Evolutionary conservation across 164 flowering plant species (phyloP), one percentile per base, ranked within the genome.

Genomic region (Tinospora cordifolia): DNA sequence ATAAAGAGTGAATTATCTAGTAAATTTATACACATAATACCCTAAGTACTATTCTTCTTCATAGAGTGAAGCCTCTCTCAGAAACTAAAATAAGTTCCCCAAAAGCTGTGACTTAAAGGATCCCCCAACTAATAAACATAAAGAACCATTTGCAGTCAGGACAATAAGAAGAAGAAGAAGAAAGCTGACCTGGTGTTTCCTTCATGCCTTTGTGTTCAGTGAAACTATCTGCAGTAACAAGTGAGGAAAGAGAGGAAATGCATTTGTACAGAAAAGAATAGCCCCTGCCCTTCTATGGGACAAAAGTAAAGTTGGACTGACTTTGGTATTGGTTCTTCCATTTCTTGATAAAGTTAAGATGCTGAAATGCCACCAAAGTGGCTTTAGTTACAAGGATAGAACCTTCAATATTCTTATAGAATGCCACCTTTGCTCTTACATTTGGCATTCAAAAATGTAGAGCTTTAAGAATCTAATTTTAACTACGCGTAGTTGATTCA

Each of bases 141-240:
- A 51, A 39, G 26, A n/a, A 40, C 25, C 0, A 65, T 4, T 24
- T 62, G 34, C 8, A 26, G 11, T 25, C 36, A 30, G 24, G 26
- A n/a, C 9, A 19, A 21, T 3, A 67, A 47, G 24, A 67, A 27
- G 19, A 24, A 27, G 13, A 24, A 27, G 36, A 46, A 66, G 36
- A 26, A 30, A 49, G 49, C 69, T 67, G 15, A 67, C 69, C 69
- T 44, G 69, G 39, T 67, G 69, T 47, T 19, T 67, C 60, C 54
- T 47, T 67, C 69, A 67, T 67, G 39, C 60, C 39, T 2, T 6
- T 44, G 8, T 12, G 14, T 6, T 51, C 21, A 26, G 10, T 3
- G 54, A 27, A 57, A 41, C 27, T 36, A 39, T 36, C 17, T 40
- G 26, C 46, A 65, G 6, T 25, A 66, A 66, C 54, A 40, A 46